Evolutionary conservation across 1,284 basidiomycete genomes (phyloP).

Genomic region (Grifola frondosa): DNA sequence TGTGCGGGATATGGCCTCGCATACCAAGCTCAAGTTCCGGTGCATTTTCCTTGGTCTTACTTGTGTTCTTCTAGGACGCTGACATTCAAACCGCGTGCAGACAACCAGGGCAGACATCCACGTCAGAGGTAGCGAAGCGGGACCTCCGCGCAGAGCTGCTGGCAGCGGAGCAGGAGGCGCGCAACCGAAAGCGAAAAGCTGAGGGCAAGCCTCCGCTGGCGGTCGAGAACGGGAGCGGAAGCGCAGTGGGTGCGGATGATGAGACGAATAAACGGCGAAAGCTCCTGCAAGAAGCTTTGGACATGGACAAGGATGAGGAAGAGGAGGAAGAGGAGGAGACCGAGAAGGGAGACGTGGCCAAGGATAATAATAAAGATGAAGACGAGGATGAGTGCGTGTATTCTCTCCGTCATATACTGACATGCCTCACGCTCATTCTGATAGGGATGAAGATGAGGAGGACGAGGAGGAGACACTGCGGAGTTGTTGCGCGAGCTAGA

Average conservation of each 20-base stretch:
- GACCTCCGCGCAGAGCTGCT: conserved; percentile 84
- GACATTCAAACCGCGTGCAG: conserved; percentile 34
- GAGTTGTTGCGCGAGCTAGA: conserved; percentile 62
- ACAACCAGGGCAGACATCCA: conserved; percentile 82
- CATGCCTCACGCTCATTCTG: not conserved
- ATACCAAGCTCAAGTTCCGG: conserved; percentile 97
- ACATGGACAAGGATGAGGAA: conserved; percentile 68
- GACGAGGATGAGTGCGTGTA: conserved; percentile 49
- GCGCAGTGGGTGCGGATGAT: conserved; percentile 20
- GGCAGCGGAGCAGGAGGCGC: conserved; percentile 79
- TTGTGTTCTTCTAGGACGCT: not conserved
- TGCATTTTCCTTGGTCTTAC: conserved; percentile 27
- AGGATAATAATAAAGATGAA: conserved; percentile 38
- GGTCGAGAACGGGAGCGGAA: conserved; percentile 24
- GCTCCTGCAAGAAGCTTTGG: conserved; percentile 71
- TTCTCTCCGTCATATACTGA: not conserved
- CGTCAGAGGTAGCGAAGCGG: conserved; percentile 69
- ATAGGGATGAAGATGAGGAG: conserved; percentile 44
- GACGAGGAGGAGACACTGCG: conserved; percentile 18
- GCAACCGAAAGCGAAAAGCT: conserved; percentile 87
- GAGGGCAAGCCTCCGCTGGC: conserved; percentile 55
- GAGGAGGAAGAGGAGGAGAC: conserved; percentile 92
- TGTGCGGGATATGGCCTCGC: conserved; percentile 85
- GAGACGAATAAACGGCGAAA: conserved; percentile 34
- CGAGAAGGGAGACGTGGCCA: conserved; percentile 71